These are phyloP conservation scores for Plantago elongata DNA, from an alignment of 257 asterid species.

Conservation along the genomic window DNA sequence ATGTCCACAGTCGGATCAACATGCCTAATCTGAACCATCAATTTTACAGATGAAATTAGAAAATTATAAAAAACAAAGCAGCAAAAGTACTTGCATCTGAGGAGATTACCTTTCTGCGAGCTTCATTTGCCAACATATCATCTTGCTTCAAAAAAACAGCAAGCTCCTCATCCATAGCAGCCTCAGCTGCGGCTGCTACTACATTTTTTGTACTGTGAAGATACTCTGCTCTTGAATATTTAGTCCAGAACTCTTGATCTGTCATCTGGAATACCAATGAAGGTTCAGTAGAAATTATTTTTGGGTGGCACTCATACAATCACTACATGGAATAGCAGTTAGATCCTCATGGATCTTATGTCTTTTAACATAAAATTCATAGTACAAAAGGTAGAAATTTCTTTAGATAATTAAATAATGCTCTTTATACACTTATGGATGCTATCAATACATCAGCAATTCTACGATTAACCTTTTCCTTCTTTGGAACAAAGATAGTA, in stretches of 20 bases:
- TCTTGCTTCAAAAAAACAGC: constrained; percentile 95
- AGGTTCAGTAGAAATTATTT: constrained; percentile 12
- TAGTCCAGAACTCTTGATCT: constrained; percentile 96
- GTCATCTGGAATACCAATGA: constrained; percentile 56
- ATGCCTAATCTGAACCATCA: constrained; percentile 64
- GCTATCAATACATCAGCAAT: not conserved
- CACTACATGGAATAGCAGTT: constrained; percentile 12
- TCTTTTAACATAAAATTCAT: not conserved
- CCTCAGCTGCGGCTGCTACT: constrained; percentile 97
- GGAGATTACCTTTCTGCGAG: constrained; percentile 73
- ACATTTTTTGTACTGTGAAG: constrained; percentile 91
- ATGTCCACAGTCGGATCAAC: constrained; percentile 96
- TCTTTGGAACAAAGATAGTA: too few relatives aligned
- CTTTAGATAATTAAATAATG: not conserved
- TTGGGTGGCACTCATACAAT: constrained; percentile 7
- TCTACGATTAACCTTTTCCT: not conserved
- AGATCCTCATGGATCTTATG: not conserved
- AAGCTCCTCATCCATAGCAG: constrained; percentile 98
- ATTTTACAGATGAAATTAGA: constrained; percentile 19
- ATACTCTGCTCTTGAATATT: constrained; percentile 91
- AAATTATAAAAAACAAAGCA: constrained; percentile 7
- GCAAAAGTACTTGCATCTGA: constrained; percentile 14
- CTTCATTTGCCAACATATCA: constrained; percentile 77
- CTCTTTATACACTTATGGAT: not conserved
- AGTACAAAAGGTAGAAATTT: not conserved